Conservation (phyloP, 2,329 filamentous ascomycete genomes). For the Paramyrothecium sp. region DNA sequence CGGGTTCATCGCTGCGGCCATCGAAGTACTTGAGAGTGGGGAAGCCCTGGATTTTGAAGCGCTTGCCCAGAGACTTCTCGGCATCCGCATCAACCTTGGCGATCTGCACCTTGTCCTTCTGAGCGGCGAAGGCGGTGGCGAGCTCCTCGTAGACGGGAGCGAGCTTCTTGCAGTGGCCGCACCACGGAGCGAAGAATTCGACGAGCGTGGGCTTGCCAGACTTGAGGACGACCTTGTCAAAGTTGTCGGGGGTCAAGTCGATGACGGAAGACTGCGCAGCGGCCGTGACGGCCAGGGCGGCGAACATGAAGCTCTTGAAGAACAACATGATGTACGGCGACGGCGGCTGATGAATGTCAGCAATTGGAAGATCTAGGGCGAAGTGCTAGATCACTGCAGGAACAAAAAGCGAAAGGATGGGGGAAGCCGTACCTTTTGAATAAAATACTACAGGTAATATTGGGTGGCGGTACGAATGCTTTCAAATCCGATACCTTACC, state of each 20-base stretch:
- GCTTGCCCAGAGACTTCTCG: slow-evolving; percentile 79
- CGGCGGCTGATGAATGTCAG: not conserved
- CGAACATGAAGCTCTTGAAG: slow-evolving; percentile 59
- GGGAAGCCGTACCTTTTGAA: not conserved
- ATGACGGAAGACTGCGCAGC: slow-evolving; percentile 79
- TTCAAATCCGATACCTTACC: not conserved
- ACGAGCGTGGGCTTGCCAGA: slow-evolving; percentile 94
- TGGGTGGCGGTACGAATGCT: not conserved
- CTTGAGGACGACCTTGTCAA: slow-evolving; percentile 84
- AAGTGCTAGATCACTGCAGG: not conserved
- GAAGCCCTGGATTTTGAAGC: slow-evolving; percentile 89
- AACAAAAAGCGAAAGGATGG: slow-evolving; percentile 10
- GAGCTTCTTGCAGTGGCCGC: slow-evolving; percentile 97
- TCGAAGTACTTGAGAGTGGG: slow-evolving; percentile 98
- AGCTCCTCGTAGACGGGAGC: slow-evolving; percentile 95
- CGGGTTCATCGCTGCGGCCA: slow-evolving; percentile 82
- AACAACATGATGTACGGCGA: slow-evolving; percentile 46
- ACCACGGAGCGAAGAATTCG: slow-evolving; percentile 99
- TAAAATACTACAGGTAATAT: not conserved
- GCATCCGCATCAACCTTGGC: slow-evolving; percentile 96
- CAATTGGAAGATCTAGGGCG: not conserved
- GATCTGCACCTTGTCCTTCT: slow-evolving; percentile 73
- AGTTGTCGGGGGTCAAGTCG: slow-evolving; percentile 87
- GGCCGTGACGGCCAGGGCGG: slow-evolving; percentile 52
- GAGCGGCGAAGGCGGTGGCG: slow-evolving; percentile 68